Base-by-base conservation (phyloP, 2,329 filamentous ascomycete genomes). In the Penicillium sp. region DNA sequence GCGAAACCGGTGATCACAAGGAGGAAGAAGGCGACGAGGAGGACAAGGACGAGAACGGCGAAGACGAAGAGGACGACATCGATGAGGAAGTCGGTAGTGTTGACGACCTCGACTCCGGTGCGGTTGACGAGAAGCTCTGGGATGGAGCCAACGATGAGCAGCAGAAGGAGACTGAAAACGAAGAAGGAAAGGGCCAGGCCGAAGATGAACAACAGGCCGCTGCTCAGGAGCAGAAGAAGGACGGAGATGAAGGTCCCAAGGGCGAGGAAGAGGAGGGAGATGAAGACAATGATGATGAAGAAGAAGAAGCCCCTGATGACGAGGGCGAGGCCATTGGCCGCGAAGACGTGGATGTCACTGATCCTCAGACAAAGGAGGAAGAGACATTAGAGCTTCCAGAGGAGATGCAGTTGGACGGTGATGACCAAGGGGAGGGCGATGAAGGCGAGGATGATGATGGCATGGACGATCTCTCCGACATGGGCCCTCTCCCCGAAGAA, bases 61-160 rank as follows among this genome's bases (percentile, higher is more conserved):
- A 86, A 1, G 85, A 84, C 42, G 84, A 88, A 54, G 82, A 88
- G 10, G 85, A 90, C 28, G 85, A 87, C 45, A 88, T 96, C 73
- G 92, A 97, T 65, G 93, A 96, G 69, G 92, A 98, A 76, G 86
- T 90, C 5, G 95, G 93, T 1, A 90, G 92, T 69, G 92, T 98
- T 11, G 91, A 97, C 77, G 92, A 96, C 69, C 82, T 96, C 43
- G 94, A 96, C 67, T 89, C 92, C 12, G 90, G 88, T 15, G 91
- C 94, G 20, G 90, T 98, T 1, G 96, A 99, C 73, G 96, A 99
- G 79, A 99, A 98, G 82, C 92, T 98, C 85, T 99, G 95, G 95
- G 93, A 99, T 76, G 93, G 92, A 41, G 88, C 88, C 48, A 79
- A 79, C 39, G 88, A 91, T 45, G 83, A 89, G 50, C 84, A 93